Evolutionary conservation across 2,329 filamentous ascomycete genomes (phyloP).

Genomic region (Fusarium sp.): DNA sequence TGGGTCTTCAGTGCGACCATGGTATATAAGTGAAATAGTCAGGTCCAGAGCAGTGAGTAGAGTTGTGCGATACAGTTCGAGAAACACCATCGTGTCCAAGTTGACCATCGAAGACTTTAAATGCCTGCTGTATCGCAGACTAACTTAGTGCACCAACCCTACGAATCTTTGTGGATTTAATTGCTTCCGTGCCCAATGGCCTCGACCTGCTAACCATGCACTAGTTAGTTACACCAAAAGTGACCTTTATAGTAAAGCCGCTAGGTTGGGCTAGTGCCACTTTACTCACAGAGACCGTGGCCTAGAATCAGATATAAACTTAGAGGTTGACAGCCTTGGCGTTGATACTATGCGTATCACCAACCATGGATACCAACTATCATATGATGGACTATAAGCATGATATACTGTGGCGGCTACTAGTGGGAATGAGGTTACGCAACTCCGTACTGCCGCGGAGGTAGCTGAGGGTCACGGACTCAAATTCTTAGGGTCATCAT

Average conservation of each 20-base stretch:
- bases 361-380: not conserved
- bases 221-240: not conserved
- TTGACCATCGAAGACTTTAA: not conserved
- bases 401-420: not conserved
- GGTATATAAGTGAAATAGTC: not conserved
- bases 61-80: not conserved
- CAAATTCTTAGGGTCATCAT: not conserved
- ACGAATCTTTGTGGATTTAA: not conserved
- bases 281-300: not conserved
- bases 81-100: not conserved
- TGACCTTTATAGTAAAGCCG: not conserved
- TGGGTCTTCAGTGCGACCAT: constrained; percentile 51
- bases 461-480: not conserved
- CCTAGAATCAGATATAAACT: not conserved
- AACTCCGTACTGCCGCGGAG: constrained; percentile 6
- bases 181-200: not conserved
- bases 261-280: not conserved
- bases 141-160: not conserved
- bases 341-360: not conserved
- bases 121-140: not conserved
- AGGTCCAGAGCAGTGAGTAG: not conserved
- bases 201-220: not conserved
- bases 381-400: not conserved
- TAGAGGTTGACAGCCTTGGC: not conserved
- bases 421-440: not conserved